phyloP scores from a whole-genome alignment of 805 yeast genomes.

The Nakazawaea holstii region DNA sequence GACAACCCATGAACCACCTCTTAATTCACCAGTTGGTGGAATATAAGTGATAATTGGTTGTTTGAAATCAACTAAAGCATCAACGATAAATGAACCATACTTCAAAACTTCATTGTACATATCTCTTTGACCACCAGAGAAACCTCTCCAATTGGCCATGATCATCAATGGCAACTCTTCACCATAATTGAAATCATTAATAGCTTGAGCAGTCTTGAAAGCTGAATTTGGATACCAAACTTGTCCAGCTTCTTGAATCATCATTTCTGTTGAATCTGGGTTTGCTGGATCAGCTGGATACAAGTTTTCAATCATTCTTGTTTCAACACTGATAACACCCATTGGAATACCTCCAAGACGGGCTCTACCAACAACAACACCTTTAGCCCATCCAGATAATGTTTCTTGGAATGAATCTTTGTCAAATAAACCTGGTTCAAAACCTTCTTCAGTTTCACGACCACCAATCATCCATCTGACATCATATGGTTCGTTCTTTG shows the following conservation, averaged over 20 bases:
- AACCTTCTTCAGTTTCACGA: constrained; percentile 61
- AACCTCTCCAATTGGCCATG: constrained; percentile 99
- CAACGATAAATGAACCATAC: constrained; percentile 95
- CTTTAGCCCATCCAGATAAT: constrained; percentile 96
- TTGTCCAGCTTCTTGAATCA: constrained; percentile 95
- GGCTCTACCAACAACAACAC: constrained; percentile 98
- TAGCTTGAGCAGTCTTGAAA: constrained; percentile 98
- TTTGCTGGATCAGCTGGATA: constrained; percentile 98
- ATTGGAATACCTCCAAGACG: constrained; percentile 98
- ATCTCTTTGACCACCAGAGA: constrained; percentile 99
- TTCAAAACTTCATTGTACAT: constrained; percentile 98
- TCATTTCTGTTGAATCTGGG: constrained; percentile 84
- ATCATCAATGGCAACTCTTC: constrained; percentile 97
- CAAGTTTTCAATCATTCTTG: constrained; percentile 82
- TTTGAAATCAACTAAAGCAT: constrained; percentile 90
- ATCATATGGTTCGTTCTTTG: constrained; percentile 70
- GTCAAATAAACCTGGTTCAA: constrained; percentile 88
- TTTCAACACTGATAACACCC: constrained; percentile 97
- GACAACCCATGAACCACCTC: constrained; percentile 99
- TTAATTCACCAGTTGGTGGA: constrained; percentile 96
- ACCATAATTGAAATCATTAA: constrained; percentile 95
- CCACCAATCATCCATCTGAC: constrained; percentile 96
- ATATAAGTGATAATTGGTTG: constrained; percentile 96
- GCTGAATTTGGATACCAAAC: constrained; percentile 99
- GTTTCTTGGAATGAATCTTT: constrained; percentile 93